Percentiles rank a stretch among this genome's conserved stretches.
phyloP scores from a whole-genome alignment of 2,329 filamentous ascomycete species.

The Curvularia spicifera region DNA sequence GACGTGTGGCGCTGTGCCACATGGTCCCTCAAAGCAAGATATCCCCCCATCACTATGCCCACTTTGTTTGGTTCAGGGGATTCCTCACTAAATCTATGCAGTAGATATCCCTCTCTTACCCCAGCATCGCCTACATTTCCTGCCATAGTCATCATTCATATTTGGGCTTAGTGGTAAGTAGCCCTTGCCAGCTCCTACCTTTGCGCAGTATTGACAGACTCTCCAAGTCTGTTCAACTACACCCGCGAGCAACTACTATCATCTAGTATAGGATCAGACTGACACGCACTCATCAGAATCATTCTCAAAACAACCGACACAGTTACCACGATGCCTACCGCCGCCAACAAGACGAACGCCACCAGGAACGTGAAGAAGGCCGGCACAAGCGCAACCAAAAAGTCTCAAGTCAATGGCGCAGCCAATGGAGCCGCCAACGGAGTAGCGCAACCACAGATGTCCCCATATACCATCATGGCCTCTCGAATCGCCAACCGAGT shows the following conservation, averaged over 20 bases:
- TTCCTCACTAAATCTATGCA: slow-evolving; percentile 13
- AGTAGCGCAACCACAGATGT: slow-evolving; percentile 38
- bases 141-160: background rate
- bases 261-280: slow-evolving; percentile 1
- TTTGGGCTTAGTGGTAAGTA: slow-evolving; percentile 23
- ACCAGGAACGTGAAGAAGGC: slow-evolving; percentile 42
- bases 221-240: slow-evolving; percentile 22
- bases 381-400: slow-evolving; percentile 22
- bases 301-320: background rate
- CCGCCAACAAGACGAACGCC: slow-evolving; percentile 37
- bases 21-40: slow-evolving; percentile 30
- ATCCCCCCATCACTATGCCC: slow-evolving; percentile 21
- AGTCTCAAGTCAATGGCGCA: slow-evolving; percentile 35
- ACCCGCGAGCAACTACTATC: slow-evolving; percentile 28
- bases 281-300: slow-evolving; percentile 8
- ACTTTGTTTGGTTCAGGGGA: slow-evolving; percentile 21
- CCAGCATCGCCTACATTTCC: slow-evolving; percentile 1
- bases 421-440: slow-evolving; percentile 41
- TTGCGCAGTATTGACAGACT: slow-evolving; percentile 7
- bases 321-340: slow-evolving; percentile 40
- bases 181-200: slow-evolving; percentile 2
- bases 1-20: slow-evolving; percentile 40
- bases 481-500: slow-evolving; percentile 58
- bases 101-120: slow-evolving; percentile 2
- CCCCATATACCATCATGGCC: slow-evolving; percentile 60